Evolutionary conservation across 2,329 filamentous ascomycete genomes (phyloP).

Genomic region (Penicillium sp.): DNA sequence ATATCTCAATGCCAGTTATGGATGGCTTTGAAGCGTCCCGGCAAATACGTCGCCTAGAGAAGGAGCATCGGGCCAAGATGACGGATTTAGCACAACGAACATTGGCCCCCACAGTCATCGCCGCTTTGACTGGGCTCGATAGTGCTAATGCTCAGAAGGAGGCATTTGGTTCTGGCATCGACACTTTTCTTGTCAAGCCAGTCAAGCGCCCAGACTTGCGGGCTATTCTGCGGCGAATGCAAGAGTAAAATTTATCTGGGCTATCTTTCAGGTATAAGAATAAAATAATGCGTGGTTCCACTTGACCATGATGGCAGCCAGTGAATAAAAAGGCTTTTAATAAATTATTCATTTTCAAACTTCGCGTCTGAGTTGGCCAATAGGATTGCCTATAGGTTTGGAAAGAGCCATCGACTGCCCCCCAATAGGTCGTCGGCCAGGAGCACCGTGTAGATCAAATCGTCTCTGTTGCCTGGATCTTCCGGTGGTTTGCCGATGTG

Average conservation of each 20-base stretch:
- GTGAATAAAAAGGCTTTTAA: no score
- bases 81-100: slow-evolving; percentile 1
- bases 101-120: slow-evolving; percentile 19
- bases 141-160: slow-evolving; percentile 31
- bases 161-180: slow-evolving; percentile 34
- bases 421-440: no score
- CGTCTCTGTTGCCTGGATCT: no score
- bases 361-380: no score
- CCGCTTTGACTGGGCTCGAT: slow-evolving; percentile 35
- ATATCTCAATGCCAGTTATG: slow-evolving; percentile 42
- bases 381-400: no score
- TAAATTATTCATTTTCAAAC: no score
- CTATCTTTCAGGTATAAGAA: no score
- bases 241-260: background rate
- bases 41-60: slow-evolving; percentile 31
- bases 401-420: no score
- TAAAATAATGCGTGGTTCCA: no score
- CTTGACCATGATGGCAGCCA: no score
- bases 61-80: slow-evolving; percentile 7
- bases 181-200: slow-evolving; percentile 38
- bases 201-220: slow-evolving; percentile 16
- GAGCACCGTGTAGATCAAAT: no score
- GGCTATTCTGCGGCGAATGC: slow-evolving; percentile 1
- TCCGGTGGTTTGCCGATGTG: no score
- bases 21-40: slow-evolving; percentile 35